Evolutionary conservation across 2,329 filamentous ascomycete species (phyloP).

Genomic region (Aspergillus intermedius): DNA sequence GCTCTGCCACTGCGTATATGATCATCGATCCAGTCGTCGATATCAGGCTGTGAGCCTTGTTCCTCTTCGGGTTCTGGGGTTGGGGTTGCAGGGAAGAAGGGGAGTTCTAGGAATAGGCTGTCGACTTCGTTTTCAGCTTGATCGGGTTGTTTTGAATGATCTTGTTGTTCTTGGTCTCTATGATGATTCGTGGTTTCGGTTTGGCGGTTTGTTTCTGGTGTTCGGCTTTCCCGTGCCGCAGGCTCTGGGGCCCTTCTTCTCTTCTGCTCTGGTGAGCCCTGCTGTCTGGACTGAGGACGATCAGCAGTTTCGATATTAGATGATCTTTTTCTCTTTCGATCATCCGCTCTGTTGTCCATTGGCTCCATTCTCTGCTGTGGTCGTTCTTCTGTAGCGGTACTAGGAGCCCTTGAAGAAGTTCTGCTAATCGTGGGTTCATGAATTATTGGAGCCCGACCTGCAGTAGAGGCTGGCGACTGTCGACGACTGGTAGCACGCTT

Average conservation of each 20-base stretch:
- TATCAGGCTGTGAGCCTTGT: slow-evolving; percentile 15
- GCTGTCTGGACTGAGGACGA: neutral
- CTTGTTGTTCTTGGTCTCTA: neutral
- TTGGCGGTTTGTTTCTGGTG: neutral
- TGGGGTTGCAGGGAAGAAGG: slow-evolving; percentile 21
- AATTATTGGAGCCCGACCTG: neutral
- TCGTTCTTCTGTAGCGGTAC: neutral
- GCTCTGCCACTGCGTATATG: slow-evolving; percentile 24
- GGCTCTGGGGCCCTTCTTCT: neutral
- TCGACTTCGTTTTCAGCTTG: slow-evolving; percentile 12
- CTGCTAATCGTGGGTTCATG: neutral
- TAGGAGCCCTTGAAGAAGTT: neutral
- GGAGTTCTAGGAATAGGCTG: slow-evolving; percentile 23
- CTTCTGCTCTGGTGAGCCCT: neutral
- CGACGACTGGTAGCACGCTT: neutral
- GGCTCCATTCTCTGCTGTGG: neutral
- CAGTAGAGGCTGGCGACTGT: neutral
- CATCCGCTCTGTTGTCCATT: neutral
- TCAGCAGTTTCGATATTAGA: neutral
- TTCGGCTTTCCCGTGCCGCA: neutral
- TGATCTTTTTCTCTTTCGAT: neutral
- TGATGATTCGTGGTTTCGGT: neutral
- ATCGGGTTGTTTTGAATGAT: neutral
- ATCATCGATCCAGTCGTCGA: slow-evolving; percentile 36
- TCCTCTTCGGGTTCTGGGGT: slow-evolving; percentile 12